Conservation (phyloP, 2,329 filamentous ascomycete genomes). For the Colletotrichum eleusines region DNA sequence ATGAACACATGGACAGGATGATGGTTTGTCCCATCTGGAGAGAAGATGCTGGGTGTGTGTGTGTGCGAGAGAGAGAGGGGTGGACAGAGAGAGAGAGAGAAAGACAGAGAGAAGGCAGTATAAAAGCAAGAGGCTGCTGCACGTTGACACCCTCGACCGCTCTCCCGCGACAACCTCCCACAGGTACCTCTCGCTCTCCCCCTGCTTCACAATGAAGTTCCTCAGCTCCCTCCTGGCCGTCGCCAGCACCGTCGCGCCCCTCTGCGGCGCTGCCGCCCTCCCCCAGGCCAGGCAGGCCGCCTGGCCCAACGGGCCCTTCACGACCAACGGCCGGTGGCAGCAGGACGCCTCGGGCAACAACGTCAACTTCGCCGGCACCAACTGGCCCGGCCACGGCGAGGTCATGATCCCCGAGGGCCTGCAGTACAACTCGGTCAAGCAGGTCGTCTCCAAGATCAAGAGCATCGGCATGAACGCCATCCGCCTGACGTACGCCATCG, state of each 20-base stretch:
- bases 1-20: no score
- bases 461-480: constrained; percentile 72
- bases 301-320: constrained; percentile 60
- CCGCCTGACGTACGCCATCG: constrained; percentile 72
- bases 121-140: constrained; percentile 8
- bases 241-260: constrained; percentile 30
- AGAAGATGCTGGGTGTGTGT: neutral
- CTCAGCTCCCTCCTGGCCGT: constrained; percentile 39
- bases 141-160: neutral
- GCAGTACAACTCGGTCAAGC: constrained; percentile 69
- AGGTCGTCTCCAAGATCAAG: constrained; percentile 68
- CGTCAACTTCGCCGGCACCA: constrained; percentile 66
- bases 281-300: constrained; percentile 38
- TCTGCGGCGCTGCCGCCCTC: constrained; percentile 28
- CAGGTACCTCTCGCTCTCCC: neutral
- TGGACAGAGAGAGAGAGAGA: neutral
- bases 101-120: constrained; percentile 9
- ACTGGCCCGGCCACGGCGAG: constrained; percentile 72
- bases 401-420: constrained; percentile 76
- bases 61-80: no score
- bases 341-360: constrained; percentile 56
- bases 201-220: constrained; percentile 42
- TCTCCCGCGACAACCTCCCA: constrained; percentile 7
- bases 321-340: constrained; percentile 56
- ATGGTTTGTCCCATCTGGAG: neutral